Conservation (phyloP, 2,329 filamentous ascomycete species). For the Diplodia mutila region DNA sequence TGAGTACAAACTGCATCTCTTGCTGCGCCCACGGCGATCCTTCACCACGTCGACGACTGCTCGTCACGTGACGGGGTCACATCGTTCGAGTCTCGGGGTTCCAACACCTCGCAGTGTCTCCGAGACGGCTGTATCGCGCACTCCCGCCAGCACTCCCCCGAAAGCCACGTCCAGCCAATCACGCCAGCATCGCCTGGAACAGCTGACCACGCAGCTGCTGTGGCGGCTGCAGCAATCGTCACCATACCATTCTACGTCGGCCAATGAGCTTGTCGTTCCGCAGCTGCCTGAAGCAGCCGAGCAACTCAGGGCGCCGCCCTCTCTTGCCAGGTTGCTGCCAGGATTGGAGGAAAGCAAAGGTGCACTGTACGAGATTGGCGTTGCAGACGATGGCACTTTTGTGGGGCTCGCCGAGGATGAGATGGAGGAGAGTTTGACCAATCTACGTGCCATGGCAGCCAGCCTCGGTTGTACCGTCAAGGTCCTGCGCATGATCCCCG, state of each 20-base stretch:
- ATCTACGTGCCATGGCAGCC: slow-evolving; percentile 86
- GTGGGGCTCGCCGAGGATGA: slow-evolving; percentile 88
- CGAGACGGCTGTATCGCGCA: slow-evolving; percentile 36
- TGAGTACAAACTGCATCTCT: slow-evolving; percentile 93
- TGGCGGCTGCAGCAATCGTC: slow-evolving; percentile 96
- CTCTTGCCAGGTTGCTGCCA: slow-evolving; percentile 62
- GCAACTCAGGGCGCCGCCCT: slow-evolving; percentile 60
- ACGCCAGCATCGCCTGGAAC: slow-evolving; percentile 81
- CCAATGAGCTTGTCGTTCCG: slow-evolving; percentile 74
- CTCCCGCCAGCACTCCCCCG: slow-evolving; percentile 45
- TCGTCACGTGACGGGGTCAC: slow-evolving; percentile 55
- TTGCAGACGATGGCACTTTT: slow-evolving; percentile 90
- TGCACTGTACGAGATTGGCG: slow-evolving; percentile 93
- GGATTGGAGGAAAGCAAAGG: slow-evolving; percentile 92
- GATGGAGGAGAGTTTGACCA: slow-evolving; percentile 85
- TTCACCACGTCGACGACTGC: slow-evolving; percentile 74
- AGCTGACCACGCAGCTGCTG: slow-evolving; percentile 90
- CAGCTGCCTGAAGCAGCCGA: slow-evolving; percentile 69
- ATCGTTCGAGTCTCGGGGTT: slow-evolving; percentile 47
- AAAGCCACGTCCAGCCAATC: slow-evolving; percentile 64
- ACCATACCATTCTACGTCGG: slow-evolving; percentile 81
- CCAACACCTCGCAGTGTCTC: slow-evolving; percentile 42
- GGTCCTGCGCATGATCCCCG: slow-evolving; percentile 77
- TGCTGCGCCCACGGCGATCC: slow-evolving; percentile 75
- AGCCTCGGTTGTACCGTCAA: slow-evolving; percentile 86